Base-by-base conservation (phyloP, 2,329 filamentous ascomycete genomes). In the Didymella pinodella region DNA sequence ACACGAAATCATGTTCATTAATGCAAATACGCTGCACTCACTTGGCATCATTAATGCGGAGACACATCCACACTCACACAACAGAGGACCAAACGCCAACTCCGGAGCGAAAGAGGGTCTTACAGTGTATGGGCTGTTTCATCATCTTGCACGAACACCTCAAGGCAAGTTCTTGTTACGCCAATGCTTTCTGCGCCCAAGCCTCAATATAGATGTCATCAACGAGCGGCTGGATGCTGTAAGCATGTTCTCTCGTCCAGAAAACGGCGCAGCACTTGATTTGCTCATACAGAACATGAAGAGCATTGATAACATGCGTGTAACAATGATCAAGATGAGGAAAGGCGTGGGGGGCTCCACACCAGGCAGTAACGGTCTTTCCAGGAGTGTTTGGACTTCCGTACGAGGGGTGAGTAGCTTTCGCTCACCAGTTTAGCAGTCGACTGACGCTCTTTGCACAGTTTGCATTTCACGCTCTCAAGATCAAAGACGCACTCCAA, bases 21-120 rank as follows among this genome's bases (percentile, higher is more conserved):
- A 92, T 66, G 80, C 85, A 2, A 92, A 97, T 70, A 91, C 93
- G 0, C 80, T 98, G 41, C 78, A 86, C 14, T 93, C 93, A 1
- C 83, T 99, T 8, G 94, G 97, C 68, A 91, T 99, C 28, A 82
- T 97, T 26, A 89, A 90, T 54, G 87, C 90, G 1, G 93, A 97
- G 73, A 86, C 86, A 11, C 92, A 96, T 74, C 93, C 92, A 4
- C 93, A 92, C 70, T 88, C 86, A 47, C 90, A 94, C 62, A 90
- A 89, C 66, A 89, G 90, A 77, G 90, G 90, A 0, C 86, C 88
- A 2, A 85, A 81, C 63, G 82, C 82, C 29, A 83, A 81, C 26
- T 86, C 84, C 1, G 88, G 85, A 20, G 84, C 85, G 0, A 97
- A 94, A 74, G 93, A 96, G 78, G 90, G 87, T 16, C 82, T 95